Percentiles rank a stretch among this genome's conserved stretches.
phyloP scores from a whole-genome alignment of 2,329 filamentous ascomycete species.

The Cadophora sp. region DNA sequence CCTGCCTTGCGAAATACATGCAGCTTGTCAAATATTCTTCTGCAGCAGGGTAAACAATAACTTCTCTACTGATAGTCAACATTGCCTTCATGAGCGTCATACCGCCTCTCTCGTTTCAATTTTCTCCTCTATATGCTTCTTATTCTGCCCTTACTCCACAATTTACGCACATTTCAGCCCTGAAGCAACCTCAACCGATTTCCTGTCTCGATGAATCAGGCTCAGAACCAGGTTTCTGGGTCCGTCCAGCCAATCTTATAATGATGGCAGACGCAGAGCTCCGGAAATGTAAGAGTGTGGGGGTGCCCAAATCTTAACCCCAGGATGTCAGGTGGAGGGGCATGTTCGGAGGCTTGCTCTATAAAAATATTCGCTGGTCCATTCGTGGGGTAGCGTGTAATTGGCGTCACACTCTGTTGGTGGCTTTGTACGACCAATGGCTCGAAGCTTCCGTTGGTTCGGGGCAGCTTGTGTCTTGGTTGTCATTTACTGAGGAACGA shows the following conservation, averaged over 20 bases:
- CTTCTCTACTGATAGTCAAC: not conserved
- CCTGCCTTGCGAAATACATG: constrained; percentile 1
- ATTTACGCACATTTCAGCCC: not conserved
- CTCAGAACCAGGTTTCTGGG: constrained; percentile 1
- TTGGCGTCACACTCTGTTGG: not conserved
- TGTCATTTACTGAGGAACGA: constrained; percentile 5
- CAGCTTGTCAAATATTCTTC: not conserved
- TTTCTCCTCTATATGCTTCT: not conserved
- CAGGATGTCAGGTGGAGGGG: not conserved
- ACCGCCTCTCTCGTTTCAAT: not conserved
- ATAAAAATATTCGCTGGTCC: not conserved
- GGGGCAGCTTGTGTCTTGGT: not conserved
- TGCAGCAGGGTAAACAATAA: not conserved
- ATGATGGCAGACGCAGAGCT: not conserved
- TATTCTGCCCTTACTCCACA: not conserved
- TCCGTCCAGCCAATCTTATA: not conserved
- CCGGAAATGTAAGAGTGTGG: not conserved
- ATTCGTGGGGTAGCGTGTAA: not conserved
- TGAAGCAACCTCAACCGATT: not conserved
- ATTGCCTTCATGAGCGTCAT: not conserved
- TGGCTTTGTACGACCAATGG: constrained; percentile 7
- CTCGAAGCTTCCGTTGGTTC: not conserved
- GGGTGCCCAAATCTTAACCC: not conserved
- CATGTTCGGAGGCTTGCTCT: not conserved
- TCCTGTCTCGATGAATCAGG: not conserved